Evolutionary conservation across 78 protist species (phyloP), one percentile per base, ranked within the genome.

Genomic region (Bigelowiella natans): DNA sequence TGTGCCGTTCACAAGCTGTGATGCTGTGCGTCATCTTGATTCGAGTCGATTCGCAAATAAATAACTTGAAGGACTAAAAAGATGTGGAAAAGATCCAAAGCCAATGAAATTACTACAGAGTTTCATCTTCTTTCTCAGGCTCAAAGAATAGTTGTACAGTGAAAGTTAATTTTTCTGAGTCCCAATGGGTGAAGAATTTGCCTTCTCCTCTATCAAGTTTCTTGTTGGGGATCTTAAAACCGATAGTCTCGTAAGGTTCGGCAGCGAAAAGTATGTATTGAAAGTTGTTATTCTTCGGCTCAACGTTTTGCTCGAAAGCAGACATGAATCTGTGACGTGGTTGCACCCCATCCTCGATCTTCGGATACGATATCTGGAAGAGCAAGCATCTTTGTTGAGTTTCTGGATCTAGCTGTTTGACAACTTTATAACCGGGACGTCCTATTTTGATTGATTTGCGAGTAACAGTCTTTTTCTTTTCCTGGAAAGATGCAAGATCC

Each of bases 181-280:
- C 91, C 95, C 95, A 95, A n/a, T 39, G 0, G 1, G 91, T 86
- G 40, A 1, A 86, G 88, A 89, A 91, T 40, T 91, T 93, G 51
- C 88, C n/a, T 18, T 1, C 91, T 1, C 31, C 26, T 39, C 92
- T 91, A 88, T 97, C 98, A 31, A 97, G 82, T 85, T 91, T 95
- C 0, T 3, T 31, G 36, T 90, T 85, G 0, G 99, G 99, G 2
- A 98, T 92, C 93, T 97, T 97, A 93, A 98, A 95, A 34, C 96
- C 98, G 82, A 98, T 94, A 1, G 98, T 97, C 89, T 97, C 98
- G 92, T 98, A 98, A 1, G 99, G 99, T 73, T 97, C 98, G 0
- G 99, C 99, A 0, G 99, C 99, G n/a, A 98, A 93, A 36, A 97
- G 89, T 0, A 98, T 38, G 92, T 97, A 97, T 92, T 94, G 97